phyloP scores from a whole-genome alignment of 2,329 filamentous ascomycete species.

The Claviceps humidiphila region DNA sequence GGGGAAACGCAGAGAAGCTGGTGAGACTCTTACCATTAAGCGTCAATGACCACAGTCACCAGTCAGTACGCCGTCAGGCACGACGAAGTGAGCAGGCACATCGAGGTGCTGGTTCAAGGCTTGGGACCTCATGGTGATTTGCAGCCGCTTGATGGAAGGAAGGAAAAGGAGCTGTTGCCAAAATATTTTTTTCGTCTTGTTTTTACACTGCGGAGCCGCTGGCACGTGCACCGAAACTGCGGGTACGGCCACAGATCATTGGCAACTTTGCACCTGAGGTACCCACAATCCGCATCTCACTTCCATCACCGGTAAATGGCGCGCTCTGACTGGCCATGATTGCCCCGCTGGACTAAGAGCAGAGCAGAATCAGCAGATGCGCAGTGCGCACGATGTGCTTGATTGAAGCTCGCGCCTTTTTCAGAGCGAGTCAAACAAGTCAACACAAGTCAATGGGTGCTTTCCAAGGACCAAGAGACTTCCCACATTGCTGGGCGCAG shows the following conservation, averaged over 20 bases:
- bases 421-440: no score
- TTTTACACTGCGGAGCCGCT: background rate
- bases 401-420: no score
- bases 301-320: no score
- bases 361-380: no score
- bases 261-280: background rate
- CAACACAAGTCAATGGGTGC: no score
- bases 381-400: no score
- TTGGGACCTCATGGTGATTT: background rate
- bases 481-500: background rate
- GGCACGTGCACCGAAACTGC: conserved; percentile 1
- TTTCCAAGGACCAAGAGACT: background rate
- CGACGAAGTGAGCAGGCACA: background rate
- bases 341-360: no score
- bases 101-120: background rate
- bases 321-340: no score
- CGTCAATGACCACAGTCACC: no score
- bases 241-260: background rate
- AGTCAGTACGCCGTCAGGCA: background rate
- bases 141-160: background rate
- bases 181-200: background rate
- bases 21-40: background rate
- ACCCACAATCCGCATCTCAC: no score
- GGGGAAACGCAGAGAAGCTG: background rate
- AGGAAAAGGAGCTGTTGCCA: fast-evolving